These are phyloP conservation scores for Maudiozyma barnettii DNA, from an alignment of 805 yeast species.

Conservation along the genomic window DNA sequence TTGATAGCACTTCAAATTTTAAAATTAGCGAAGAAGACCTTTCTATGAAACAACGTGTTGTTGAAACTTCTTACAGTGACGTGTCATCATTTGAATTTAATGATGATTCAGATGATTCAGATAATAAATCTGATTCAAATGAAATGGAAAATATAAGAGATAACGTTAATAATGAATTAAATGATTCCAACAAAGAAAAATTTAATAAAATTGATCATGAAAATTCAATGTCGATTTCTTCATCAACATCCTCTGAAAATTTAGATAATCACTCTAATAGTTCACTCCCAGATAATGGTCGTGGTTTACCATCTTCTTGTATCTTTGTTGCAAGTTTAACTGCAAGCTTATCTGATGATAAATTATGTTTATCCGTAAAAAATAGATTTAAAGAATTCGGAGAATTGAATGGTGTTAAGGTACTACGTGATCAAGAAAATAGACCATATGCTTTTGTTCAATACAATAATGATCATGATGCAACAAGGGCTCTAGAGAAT, in stretches of 20 bases:
- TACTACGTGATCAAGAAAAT: slow-evolving; percentile 67
- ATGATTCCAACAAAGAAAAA: not conserved
- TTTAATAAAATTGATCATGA: not conserved
- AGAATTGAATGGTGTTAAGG: slow-evolving; percentile 61
- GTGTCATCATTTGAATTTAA: slow-evolving; percentile 15
- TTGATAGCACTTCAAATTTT: not conserved
- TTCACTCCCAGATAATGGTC: slow-evolving; percentile 12
- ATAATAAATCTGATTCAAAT: slow-evolving; percentile 5
- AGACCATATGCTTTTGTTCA: slow-evolving; percentile 93
- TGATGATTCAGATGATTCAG: not conserved
- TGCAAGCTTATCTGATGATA: slow-evolving; percentile 57
- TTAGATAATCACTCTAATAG: not conserved
- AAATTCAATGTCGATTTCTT: not conserved
- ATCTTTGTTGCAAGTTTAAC: slow-evolving; percentile 81
- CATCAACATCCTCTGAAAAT: not conserved
- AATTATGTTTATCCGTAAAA: slow-evolving; percentile 58
- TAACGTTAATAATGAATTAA: not conserved
- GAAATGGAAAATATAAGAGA: not conserved
- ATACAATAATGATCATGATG: slow-evolving; percentile 61
- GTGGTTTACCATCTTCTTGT: slow-evolving; percentile 75
- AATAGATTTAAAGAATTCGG: slow-evolving; percentile 68
- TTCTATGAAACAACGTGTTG: slow-evolving; percentile 13
- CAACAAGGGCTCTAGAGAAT: slow-evolving; percentile 51
- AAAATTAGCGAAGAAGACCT: slow-evolving; percentile 1
- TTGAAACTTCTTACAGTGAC: slow-evolving; percentile 16